phyloP scores from a whole-genome alignment of 345 rosid species.

The Dovyalis caffra region DNA sequence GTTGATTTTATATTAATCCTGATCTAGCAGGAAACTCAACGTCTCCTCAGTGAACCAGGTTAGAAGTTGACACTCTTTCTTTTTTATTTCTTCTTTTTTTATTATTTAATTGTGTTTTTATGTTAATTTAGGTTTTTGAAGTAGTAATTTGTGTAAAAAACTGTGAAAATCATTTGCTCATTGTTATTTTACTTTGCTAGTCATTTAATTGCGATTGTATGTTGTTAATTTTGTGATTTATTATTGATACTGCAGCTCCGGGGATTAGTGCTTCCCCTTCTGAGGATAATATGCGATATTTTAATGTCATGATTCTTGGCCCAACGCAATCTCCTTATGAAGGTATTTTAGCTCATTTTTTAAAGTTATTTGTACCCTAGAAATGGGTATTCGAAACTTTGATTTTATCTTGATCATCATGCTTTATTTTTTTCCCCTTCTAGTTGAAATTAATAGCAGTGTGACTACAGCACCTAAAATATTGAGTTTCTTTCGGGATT shows the following conservation, averaged over 20 bases:
- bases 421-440: background rate
- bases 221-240: constrained; percentile 17
- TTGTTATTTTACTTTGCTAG: background rate
- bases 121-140: background rate
- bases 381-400: background rate
- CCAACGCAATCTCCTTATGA: constrained; percentile 96
- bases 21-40: constrained; percentile 81
- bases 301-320: constrained; percentile 96
- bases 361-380: background rate
- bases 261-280: constrained; percentile 98
- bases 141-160: background rate
- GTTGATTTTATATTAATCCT: background rate
- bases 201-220: too few species aligned
- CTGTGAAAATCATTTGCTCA: background rate
- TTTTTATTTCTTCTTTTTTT: background rate
- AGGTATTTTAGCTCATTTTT: constrained; percentile 44
- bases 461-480: background rate
- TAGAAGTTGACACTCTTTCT: background rate
- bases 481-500: background rate
- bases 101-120: background rate
- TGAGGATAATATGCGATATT: constrained; percentile 93
- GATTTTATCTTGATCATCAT: background rate
- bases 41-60: constrained; percentile 99
- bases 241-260: constrained; percentile 56
- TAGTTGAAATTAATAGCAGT: background rate